phyloP scores from a whole-genome alignment of 495 filamentous ascomycete genomes.

The Parmelia sp. region DNA sequence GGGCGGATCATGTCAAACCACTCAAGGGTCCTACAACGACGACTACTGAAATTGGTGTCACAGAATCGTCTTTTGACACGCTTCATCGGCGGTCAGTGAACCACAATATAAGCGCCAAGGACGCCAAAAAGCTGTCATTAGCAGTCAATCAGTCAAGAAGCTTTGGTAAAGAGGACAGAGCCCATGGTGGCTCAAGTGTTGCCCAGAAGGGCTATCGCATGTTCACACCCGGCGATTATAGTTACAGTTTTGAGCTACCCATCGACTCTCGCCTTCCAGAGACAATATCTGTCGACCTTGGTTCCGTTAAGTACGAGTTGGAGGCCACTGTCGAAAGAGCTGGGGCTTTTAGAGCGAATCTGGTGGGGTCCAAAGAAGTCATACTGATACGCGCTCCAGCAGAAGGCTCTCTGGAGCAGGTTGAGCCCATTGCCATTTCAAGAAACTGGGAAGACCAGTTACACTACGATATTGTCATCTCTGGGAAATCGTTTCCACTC shows the following conservation, averaged over 20 bases:
- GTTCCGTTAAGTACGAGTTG: slow-evolving; percentile 81
- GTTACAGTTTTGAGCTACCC: slow-evolving; percentile 92
- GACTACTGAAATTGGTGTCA: slow-evolving; percentile 40
- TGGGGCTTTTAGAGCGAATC: slow-evolving; percentile 86
- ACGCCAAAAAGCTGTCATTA: slow-evolving; percentile 64
- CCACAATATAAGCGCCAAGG: slow-evolving; percentile 37
- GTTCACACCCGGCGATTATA: slow-evolving; percentile 85
- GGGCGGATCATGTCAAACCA: slow-evolving; percentile 57
- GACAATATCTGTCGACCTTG: slow-evolving; percentile 84
- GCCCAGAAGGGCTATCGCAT: slow-evolving; percentile 84
- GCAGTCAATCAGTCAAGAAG: slow-evolving; percentile 77
- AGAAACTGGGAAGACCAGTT: slow-evolving; percentile 97
- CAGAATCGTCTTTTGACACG: slow-evolving; percentile 34
- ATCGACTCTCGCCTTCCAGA: slow-evolving; percentile 89
- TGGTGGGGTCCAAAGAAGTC: slow-evolving; percentile 79
- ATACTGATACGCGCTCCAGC: slow-evolving; percentile 81
- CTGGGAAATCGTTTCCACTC: slow-evolving; percentile 94
- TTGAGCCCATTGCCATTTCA: slow-evolving; percentile 95
- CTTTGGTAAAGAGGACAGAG: slow-evolving; percentile 72
- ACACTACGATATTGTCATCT: slow-evolving; percentile 98
- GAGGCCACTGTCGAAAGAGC: slow-evolving; percentile 84
- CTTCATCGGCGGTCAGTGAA: slow-evolving; percentile 29
- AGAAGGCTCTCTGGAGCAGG: slow-evolving; percentile 85
- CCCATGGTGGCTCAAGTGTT: slow-evolving; percentile 50
- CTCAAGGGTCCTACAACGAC: slow-evolving; percentile 40